Evolutionary conservation across 1,284 basidiomycete genomes (phyloP).

Genomic region (Irpex lacteus): DNA sequence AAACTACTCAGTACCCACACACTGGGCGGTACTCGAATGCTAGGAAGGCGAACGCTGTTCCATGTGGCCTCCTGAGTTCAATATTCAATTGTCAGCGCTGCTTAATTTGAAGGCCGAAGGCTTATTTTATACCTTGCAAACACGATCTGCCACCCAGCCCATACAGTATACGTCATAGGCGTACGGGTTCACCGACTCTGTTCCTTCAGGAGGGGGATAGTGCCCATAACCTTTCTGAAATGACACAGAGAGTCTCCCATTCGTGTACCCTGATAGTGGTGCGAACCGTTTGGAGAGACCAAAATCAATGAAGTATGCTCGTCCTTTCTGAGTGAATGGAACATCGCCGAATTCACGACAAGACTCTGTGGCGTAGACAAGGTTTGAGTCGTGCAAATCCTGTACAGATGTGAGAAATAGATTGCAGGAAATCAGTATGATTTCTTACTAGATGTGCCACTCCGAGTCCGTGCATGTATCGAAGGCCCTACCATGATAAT

Average conservation of each 20-base stretch:
- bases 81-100: neutral
- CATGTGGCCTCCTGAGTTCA: neutral
- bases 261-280: neutral
- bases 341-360: neutral
- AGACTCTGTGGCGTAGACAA: neutral
- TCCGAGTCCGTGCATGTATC: neutral
- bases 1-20: neutral
- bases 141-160: neutral
- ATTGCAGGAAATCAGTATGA: neutral
- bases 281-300: neutral
- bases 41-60: neutral
- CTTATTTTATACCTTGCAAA: neutral
- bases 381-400: neutral
- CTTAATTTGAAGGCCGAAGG: too few relatives aligned
- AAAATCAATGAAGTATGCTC: neutral
- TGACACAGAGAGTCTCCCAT: neutral
- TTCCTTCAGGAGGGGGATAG: constrained; percentile 6
- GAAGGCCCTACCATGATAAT: neutral
- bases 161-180: constrained; percentile 10
- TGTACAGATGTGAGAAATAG: neutral
- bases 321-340: neutral
- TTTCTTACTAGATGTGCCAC: neutral
- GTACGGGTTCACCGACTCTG: constrained; percentile 2
- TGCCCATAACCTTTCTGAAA: constrained; percentile 13
- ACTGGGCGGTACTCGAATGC: neutral